A percentile compares a stretch with the other conserved stretches of the same genome.
Evolutionary conservation across 2,329 filamentous ascomycete genomes (phyloP).

Genomic region (Pleurostoma richardsiae): DNA sequence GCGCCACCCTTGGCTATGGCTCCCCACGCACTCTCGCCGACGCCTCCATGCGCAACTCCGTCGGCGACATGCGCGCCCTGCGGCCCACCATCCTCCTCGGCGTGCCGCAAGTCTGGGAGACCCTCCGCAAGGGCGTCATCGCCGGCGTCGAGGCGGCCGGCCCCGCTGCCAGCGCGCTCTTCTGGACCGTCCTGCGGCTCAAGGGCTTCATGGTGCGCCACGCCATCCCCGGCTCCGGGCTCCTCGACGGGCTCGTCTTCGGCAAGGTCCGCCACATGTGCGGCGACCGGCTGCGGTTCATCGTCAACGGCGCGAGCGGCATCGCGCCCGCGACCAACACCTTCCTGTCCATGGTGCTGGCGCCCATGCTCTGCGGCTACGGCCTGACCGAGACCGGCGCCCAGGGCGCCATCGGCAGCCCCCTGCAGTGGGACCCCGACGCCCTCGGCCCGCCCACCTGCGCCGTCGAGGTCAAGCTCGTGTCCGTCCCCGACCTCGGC

Average conservation of each 20-base stretch:
- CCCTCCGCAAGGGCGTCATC: conserved; percentile 90
- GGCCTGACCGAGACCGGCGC: conserved; percentile 91
- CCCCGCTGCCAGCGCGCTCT: conserved; percentile 68
- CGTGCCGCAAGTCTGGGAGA: conserved; percentile 96
- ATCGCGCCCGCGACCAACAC: conserved; percentile 82
- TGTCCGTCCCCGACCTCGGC: conserved; percentile 83
- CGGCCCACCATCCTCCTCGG: conserved; percentile 86
- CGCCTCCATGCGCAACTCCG: conserved; percentile 78
- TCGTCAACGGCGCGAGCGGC: conserved; percentile 91
- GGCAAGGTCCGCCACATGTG: conserved; percentile 87
- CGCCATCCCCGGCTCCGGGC: conserved; percentile 58
- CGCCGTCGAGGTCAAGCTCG: conserved; percentile 82
- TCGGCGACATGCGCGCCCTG: conserved; percentile 90
- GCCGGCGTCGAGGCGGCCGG: conserved; percentile 69
- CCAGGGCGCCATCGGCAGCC: conserved; percentile 77
- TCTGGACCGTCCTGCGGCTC: conserved; percentile 60
- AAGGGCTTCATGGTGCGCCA: conserved; percentile 54
- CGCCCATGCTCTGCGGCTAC: conserved; percentile 92
- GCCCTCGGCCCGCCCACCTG: conserved; percentile 75
- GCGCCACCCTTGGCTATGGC: conserved; percentile 89
- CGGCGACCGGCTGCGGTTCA: conserved; percentile 80
- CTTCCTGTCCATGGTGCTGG: conserved; percentile 88
- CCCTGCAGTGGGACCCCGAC: conserved; percentile 73
- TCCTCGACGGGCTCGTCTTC: conserved; percentile 83
- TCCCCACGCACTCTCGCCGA: conserved; percentile 87